Base-by-base conservation (phyloP, 2,329 filamentous ascomycete species). In the Diaporthe sp. region DNA sequence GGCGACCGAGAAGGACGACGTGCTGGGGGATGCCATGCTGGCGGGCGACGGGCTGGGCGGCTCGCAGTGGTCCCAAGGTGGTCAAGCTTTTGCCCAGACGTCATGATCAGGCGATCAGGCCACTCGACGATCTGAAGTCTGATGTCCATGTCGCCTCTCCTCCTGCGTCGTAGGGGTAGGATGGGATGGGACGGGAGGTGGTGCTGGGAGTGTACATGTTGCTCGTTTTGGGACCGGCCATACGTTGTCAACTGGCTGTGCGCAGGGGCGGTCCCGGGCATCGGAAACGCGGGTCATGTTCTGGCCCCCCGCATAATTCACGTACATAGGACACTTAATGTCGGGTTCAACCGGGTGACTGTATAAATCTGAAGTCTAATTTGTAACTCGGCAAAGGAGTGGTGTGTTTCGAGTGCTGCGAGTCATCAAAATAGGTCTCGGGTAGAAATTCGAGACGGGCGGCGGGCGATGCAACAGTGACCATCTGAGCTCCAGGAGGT, bases 21-120 rank as follows among this genome's bases (percentile, higher is more conserved):
- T 70, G 62, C 65, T 58, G 55, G 53, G 70, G 28, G 70, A 61
- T 22, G 65, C 46, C 65, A 68, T 68, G 65, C 46, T 68, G 31
- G 65, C 46, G 8, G 65, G 65, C 49, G 65, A 68, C 65, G 65
- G 44, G 19, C 22, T 68, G 46, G 62, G 62, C 28, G 62, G 44
- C 44, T 37, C 62, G 28, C 62, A 51, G 62, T 68, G 62, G 62
- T 39, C 62, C 62, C 62, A 53, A n/a, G 44, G 28, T 25, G 62
- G 65, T 55, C 65, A 68, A 53, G 65, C 65, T 68, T 68, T 53
- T 68, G 46, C 65, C 65, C 65, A 68, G 65, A 68, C 46, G 65
- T 68, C 65, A 68, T 68, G 46, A 68, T 68, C 62, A 68, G 46
- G 31, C 46, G 31, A 68, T 68, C 65, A 68, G 65, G 65, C 65